phyloP scores from a whole-genome alignment of 2,329 filamentous ascomycete species.

The Colletotrichum sp. region DNA sequence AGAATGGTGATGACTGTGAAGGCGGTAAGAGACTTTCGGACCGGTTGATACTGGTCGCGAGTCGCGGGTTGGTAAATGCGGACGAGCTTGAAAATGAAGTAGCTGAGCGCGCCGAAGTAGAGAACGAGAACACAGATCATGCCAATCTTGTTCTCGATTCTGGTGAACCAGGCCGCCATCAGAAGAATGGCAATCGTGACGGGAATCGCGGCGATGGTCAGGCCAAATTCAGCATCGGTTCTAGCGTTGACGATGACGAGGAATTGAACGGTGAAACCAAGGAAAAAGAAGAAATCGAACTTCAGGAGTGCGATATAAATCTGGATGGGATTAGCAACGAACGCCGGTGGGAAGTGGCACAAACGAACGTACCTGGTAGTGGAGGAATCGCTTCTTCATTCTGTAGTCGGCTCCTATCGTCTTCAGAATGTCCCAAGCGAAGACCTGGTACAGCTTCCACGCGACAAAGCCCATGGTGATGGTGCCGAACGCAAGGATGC shows the following conservation, averaged over 20 bases:
- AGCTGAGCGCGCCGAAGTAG: conserved; percentile 87
- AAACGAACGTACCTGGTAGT: conserved; percentile 78
- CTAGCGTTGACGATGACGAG: conserved; percentile 83
- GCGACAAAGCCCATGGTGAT: conserved; percentile 76
- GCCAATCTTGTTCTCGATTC: conserved; percentile 79
- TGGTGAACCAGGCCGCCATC: conserved; percentile 83
- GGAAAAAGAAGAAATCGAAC: conserved; percentile 99
- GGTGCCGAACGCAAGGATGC: conserved; percentile 79
- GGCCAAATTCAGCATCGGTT: conserved; percentile 76
- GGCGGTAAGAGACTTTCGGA: conserved; percentile 84
- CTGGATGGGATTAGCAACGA: conserved; percentile 46
- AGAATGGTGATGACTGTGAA: conserved; percentile 94
- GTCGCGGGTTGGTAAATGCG: conserved; percentile 83
- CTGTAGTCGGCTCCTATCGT: conserved; percentile 96
- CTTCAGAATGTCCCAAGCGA: conserved; percentile 99
- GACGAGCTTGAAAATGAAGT: conserved; percentile 98
- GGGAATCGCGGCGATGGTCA: conserved; percentile 89
- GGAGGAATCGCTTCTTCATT: conserved; percentile 95
- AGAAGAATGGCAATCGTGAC: conserved; percentile 90
- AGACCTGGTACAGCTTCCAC: conserved; percentile 98
- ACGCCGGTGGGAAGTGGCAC: background rate
- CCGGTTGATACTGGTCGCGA: conserved; percentile 71
- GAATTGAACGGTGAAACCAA: conserved; percentile 98
- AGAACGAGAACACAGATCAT: conserved; percentile 82
- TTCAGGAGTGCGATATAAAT: conserved; percentile 98